A percentile compares a stretch with the other conserved stretches of the same genome.
These are phyloP conservation scores for Kluyveromyces nonfermentans DNA, from an alignment of 805 yeast species.

Conservation along the genomic window DNA sequence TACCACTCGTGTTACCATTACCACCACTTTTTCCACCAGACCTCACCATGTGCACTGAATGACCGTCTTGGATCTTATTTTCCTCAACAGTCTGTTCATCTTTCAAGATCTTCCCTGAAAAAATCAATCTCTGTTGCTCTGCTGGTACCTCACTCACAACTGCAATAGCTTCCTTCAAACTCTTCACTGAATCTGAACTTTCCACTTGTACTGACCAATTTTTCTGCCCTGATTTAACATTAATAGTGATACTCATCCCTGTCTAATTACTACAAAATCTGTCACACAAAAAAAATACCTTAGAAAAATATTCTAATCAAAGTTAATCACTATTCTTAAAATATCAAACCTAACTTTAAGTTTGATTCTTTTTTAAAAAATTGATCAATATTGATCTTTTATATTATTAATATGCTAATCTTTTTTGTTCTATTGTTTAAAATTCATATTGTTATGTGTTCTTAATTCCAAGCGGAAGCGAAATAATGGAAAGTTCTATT, in stretches of 20 bases:
- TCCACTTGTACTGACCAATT: slow-evolving; percentile 59
- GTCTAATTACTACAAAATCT: too few relatives aligned
- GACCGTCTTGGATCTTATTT: slow-evolving; percentile 79
- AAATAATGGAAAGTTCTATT: too few relatives aligned
- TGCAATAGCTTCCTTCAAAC: slow-evolving; percentile 59
- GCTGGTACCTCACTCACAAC: slow-evolving; percentile 56
- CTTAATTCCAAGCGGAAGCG: too few relatives aligned
- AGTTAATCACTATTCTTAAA: too few relatives aligned
- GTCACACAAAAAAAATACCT: too few relatives aligned
- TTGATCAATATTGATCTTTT: too few relatives aligned
- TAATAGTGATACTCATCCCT: slow-evolving; percentile 21
- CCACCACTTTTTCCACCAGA: slow-evolving; percentile 41
- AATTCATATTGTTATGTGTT: too few relatives aligned
- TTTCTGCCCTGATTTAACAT: slow-evolving; percentile 55
- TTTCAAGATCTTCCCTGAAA: slow-evolving; percentile 88
- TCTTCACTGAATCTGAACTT: slow-evolving; percentile 47
- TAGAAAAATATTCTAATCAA: too few relatives aligned
- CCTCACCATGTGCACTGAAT: slow-evolving; percentile 82
- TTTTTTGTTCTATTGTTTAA: too few relatives aligned
- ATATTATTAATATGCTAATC: too few relatives aligned
- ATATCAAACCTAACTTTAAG: too few relatives aligned
- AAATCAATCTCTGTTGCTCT: slow-evolving; percentile 79
- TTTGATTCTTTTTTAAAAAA: too few relatives aligned
- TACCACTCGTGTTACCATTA: slow-evolving; percentile 19
- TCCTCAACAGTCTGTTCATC: slow-evolving; percentile 65